Evolutionary conservation across 2,329 filamentous ascomycete species (phyloP), one percentile per base, ranked within the genome.

Genomic region (Alternaria angustiovoidea): DNA sequence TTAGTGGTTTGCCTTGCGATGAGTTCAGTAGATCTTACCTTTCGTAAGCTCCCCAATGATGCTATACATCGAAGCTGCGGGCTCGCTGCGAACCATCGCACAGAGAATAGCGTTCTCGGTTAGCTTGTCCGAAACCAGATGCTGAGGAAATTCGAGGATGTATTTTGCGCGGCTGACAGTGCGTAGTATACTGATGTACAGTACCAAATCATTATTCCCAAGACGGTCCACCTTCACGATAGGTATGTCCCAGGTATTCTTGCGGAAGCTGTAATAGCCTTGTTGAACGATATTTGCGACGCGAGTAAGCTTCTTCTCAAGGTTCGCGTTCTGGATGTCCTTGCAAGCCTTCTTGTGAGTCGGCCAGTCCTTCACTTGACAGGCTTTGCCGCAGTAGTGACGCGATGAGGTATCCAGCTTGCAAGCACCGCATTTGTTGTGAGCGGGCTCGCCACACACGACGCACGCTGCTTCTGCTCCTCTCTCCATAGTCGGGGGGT

Each of bases 251-350:
- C 56, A 60, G 3, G 56, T 64, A 20, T 47, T 57, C 12, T 60
- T 26, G n/a, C 54, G 51, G 34, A 65, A 63, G 11, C 26, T 12
- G 36, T 59, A 43, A n/a, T 57, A 64, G 6, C 49, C 59, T 6
- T 51, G 22, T 0, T 53, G 51, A n/a, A 42, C 14, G 22, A 24
- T 24, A 24, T 24, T 24, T 24, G 22, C 22, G 22, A 24, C 22
- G 22, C 49, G 56, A 5, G 16, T 14, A 1, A 64, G 62, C 4
- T 26, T 22, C 5, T 43, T 52, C 18, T 48, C 52, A 1, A 64
- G 22, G 9, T 36, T 7, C 1, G 8, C 1, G 24, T 59, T 46
- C 26, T 57, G 48, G 1, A 2, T 20, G 5, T 54, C 24, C 0
- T 39, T 46, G 36, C 53, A 62, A 3, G 11, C 18, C 0, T 20